Evolutionary conservation across 148 eudicot species (phyloP), one percentile per base, ranked within the genome.

Genomic region (Simmondsia chinensis): DNA sequence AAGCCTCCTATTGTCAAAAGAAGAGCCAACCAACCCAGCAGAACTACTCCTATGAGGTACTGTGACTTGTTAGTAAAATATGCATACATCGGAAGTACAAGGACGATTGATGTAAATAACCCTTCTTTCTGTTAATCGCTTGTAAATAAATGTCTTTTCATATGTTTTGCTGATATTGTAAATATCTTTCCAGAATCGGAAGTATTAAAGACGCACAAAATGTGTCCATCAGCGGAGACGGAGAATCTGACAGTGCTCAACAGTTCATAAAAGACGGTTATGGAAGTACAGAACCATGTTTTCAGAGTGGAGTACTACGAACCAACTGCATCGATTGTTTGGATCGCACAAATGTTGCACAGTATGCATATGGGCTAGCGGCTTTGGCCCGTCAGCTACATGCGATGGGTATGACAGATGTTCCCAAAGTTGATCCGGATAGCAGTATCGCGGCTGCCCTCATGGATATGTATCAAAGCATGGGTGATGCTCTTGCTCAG

Each of bases 401-500:
- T 63, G 94, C 94, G 25, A 72, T 93, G 89, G 87, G 83, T 32
- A 66, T 93, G 75, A 66, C 96, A 43, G 80, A 80, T 51, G 65
- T 54, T 31, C 79, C 89, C 23, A 86, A 93, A 71, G 70, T 86
- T 57, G 99, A 93, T 64, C 76, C 83, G 29, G 86, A 86, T 64
- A 82, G 94, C 61, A 86, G 72, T 60, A 77, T 85, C 60, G 96
- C 99, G 39, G 81, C 77, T 26, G 84, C 94, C 44, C 74, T 93
- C 22, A 93, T 93, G 96, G 96, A 79, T 43, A 86, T 93, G 83
- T 93, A 93, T 56, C 94, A 77, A 68, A 66, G 82, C 61, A 93
- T 93, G 99, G 99, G 99, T 59, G 99, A 93, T 82, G 94, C 96
- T 63, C 80, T 93, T 60, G 96, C 99, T 11, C 99, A 82, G 36